Evolutionary conservation across 2,329 filamentous ascomycete species (phyloP), one percentile per base, ranked within the genome.

Genomic region (Colletotrichum tabaci): DNA sequence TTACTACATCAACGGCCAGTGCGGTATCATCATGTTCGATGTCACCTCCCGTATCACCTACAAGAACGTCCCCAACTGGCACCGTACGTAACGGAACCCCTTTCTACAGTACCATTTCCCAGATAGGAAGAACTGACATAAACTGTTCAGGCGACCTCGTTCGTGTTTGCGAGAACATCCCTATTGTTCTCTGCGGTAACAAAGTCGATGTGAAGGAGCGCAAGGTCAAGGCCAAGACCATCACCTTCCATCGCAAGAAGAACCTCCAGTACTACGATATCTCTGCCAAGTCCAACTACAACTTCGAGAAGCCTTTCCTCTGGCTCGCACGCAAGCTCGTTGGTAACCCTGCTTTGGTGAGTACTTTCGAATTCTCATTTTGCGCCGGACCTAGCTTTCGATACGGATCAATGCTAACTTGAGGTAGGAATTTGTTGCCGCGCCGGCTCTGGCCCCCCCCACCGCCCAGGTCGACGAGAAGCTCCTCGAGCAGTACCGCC

Each of bases 51-150:
- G 96, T 83, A 98, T 99, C 85, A 99, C 96, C 85, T 99, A 99
- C 93, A 99, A 99, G 93, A 99, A 99, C 89, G 96, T 99, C 76
- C 96, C 96, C 88, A 98, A 98, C 93, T 99, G 96, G 96, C 96
- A 99, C 87, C 96, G 96, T 98, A 92, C 84, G 94, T 91, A 73
- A 50, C n/a, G 35, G 30, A 35, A 61, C 16, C n/a, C 52, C 30
- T 38, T 1, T 16, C 30, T 44, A 57, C 23, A 52, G 23, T 42
- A 16, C 4, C 26, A 15, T 40, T 15, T 26, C 18, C 18, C 9
- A 38, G 52, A 55, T 12, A 7, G 26, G 30, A 38, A 60, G 13
- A 23, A 55, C 44, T 26, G 12, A 70, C 62, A 49, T 44, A 26
- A 47, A 58, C 40, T 47, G n/a, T 62, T 6, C 75, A 98, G 95